Base-by-base conservation (phyloP, 2,329 filamentous ascomycete species). In the Phialophora tarda region DNA sequence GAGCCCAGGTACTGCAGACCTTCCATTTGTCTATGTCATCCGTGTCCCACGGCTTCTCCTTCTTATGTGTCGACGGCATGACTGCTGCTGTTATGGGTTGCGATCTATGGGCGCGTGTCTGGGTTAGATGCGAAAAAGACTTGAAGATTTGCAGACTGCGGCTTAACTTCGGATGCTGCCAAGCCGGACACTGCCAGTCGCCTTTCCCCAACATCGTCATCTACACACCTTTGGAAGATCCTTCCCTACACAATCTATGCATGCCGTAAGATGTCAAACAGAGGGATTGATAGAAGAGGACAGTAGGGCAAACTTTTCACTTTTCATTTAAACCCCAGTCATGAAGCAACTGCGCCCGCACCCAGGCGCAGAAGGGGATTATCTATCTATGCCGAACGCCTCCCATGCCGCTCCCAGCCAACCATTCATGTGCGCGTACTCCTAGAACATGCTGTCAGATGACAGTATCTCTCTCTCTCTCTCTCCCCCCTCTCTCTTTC, bases 11-110 rank as follows among this genome's bases (percentile, higher is more conserved):
- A 41, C 28, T 50, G 74, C 28, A 21, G 58, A 89, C 88, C 84
- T 93, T 94, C 93, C 93, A 98, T 79, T 97, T 96, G 81, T 98
- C 94, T 71, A 98, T 92, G 75, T 97, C 95, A 69, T 96, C 93
- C 64, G 93, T 96, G 75, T 97, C 93, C 93, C 93, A 96, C 63
- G 92, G 91, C 79, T 97, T 97, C 2, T 96, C 92, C 72, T 87
- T 90, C 69, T 97, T 91, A 81, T 97, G 88, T 71, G 90, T 96
- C 32, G 92, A 95, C 69, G 93, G 92, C 93, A 97, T 93, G 38
- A 12, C 38, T 63, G 51, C 38, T 26, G 59, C 8, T 53, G 12
- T 38, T 12, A 23, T 7, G 12, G 4, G 34, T 3, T 26, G 48
- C 17, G 14, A 17, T 28, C 14, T 34, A 10, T 34, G 44, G 30